Base-by-base conservation (phyloP, 257 asterid species). In the Solanum rostratum region DNA sequence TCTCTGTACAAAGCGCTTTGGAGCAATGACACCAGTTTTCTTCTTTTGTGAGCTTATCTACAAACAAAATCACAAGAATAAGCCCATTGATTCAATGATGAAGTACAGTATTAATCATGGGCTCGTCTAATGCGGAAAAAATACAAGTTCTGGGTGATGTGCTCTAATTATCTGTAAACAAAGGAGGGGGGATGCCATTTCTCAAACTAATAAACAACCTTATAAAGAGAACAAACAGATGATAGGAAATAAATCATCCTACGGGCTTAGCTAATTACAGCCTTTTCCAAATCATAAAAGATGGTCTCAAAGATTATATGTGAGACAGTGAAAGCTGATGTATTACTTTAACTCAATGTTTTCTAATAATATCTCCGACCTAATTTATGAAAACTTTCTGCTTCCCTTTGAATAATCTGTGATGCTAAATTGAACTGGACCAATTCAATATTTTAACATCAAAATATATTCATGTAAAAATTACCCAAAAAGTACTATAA, bases 1-100 rank as follows among this genome's bases (percentile, higher is more conserved):
- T 88, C 97, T 91, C 86, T 95, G 99, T 54, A 95, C 97, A 39
- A 95, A 95, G 84, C 99, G 99, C 90, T 93, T 95, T 30, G 98
- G 99, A 80, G 97, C 93, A 83, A 94, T 90, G 83, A 95, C 98
- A 22, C 99, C 99, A 55, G 99, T 95, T 88, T 95, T 95, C 86
- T 91, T 95, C 94, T 94, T 95, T 84, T 93, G 97, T 6, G 97
- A 94, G 93, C 92, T 94, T 88, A 95, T 94, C 99, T 95, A 87
- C 87, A 91, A 29, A 87, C 87, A 91, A 29, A 65, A 87, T 85
- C 84, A 79, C 84, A 84, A 79, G 85, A 10, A 24, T 66, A 81
- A 78, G 65, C 53, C 41, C 76, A 80, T 39, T 37, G 29, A 29
- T 79, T 68, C 10, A 8, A 50, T 55, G 49, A 63, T 63, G 43